Base-by-base conservation (phyloP, 2,329 filamentous ascomycete genomes). In the Ambrosiella cleistominuta region DNA sequence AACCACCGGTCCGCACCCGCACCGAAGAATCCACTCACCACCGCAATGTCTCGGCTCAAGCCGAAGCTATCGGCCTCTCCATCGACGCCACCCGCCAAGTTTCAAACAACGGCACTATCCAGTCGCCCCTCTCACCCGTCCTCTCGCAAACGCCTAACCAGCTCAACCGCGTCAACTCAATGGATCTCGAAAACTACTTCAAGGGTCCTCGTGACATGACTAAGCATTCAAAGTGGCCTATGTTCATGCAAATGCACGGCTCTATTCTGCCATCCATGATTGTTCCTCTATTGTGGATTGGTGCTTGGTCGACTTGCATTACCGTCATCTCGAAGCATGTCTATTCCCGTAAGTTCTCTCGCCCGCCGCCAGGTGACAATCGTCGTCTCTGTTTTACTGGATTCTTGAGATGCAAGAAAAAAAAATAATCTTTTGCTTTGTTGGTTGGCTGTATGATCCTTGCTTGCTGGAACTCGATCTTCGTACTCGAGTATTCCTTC, bases 221-320 rank as follows among this genome's bases (percentile, higher is more conserved):
- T 60, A 79, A 79, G 65, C 85, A 89, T 68, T 88, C 84, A 17
- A 88, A 86, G 74, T 83, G 84, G 76, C 86, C 86, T 15, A 77
- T 81, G 62, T 85, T 88, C 66, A 70, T 90, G 67, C 83, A 84
- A 60, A 75, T 90, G 71, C 85, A 88, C 67, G 86, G 86, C 64
- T 86, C 81, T 62, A 81, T 90, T 61, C 68, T 85, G 59, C 86
- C 86, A 11, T 82, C 85, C 66, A 80, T 90, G 77, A 79, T 89
- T 44, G 66, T 89, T 6, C 86, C 86, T 0, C 67, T 90, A 17
- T 7, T 76, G 9, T 74, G 83, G 60, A 73, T 88, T 38, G 78
- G 74, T 12, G 65, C 64, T 12, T 89, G 86, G 85, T 74, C 83
- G 1, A 83, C 82, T 1, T 67, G 75, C 40, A 80, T 89, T 61